Base-by-base conservation (phyloP, 495 filamentous ascomycete species). In the Oidiodendron maius region DNA sequence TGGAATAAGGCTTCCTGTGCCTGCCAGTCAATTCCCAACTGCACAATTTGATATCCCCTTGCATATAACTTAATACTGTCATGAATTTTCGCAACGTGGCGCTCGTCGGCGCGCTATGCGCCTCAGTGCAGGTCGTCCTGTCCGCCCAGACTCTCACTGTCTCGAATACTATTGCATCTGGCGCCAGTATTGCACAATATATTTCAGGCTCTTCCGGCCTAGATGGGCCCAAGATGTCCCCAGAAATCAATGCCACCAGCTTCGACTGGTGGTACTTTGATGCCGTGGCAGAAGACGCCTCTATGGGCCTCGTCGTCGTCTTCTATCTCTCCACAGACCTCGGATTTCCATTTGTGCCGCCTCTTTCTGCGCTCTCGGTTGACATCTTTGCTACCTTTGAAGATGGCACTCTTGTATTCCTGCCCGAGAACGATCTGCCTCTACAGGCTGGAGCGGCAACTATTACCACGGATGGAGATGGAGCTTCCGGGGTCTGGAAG, bases 181-280 rank as follows among this genome's bases (percentile, higher is more conserved):
- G 40, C 10, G 10, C 40, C 5, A 43, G 18, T 3, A 25, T 9
- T 13, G 40, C 40, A 2, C 18, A 43, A 25, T 43, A 24, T 25
- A 16, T 22, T n/a, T 43, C 20, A 3, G 40, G 40, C 10, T 20
- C 8, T 23, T 25, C 40, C 11, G 52, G 34, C 4, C 51, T 68
- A 13, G 64, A 67, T 45, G 40, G 56, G n/a, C 64, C 67, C 0
- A 59, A 64, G 39, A 13, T 66, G 2, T 22, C 39, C 26, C 15
- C 16, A 0, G 41, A 64, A 35, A n/a, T n/a, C n/a, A 46, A 46
- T 23, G 26, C 9, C 1, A 46, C 43, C 10, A 18, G 25, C n/a
- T 36, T 32, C 12, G 43, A 36, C 25, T 46, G 43, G 32, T 46
- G 43, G 43, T 46, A 46, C 20, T 46, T 46, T 24, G 43, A 46